phyloP scores from a whole-genome alignment of 2,329 filamentous ascomycete genomes.

The Fusarium stilboides region DNA sequence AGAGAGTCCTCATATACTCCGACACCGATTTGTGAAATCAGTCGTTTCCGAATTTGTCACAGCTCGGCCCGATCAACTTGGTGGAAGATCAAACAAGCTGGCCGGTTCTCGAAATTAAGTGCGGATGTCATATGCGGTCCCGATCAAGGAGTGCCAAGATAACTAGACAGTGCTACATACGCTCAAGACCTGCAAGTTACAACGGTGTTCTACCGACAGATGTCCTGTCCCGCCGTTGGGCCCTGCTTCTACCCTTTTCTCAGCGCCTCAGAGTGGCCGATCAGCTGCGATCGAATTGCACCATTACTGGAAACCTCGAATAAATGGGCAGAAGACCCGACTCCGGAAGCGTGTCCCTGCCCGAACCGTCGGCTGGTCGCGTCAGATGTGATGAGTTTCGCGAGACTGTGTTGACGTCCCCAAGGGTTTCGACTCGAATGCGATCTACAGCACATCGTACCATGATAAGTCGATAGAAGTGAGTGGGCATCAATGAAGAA shows the following conservation, averaged over 20 bases:
- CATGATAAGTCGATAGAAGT: not conserved
- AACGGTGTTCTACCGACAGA: slow-evolving; percentile 41
- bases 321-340: slow-evolving; percentile 16
- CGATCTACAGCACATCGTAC: not conserved
- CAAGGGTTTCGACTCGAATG: slow-evolving; percentile 20
- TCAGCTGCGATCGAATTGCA: slow-evolving; percentile 9
- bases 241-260: slow-evolving; percentile 19
- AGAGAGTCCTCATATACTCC: slow-evolving; percentile 16
- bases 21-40: slow-evolving; percentile 29
- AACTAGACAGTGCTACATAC: slow-evolving; percentile 30
- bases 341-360: slow-evolving; percentile 26
- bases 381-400: slow-evolving; percentile 37
- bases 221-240: slow-evolving; percentile 20
- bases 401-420: slow-evolving; percentile 24
- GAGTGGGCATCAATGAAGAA: not conserved
- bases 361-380: slow-evolving; percentile 43
- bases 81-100: slow-evolving; percentile 36
- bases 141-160: slow-evolving; percentile 11
- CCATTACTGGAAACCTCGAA: slow-evolving; percentile 18
- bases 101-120: slow-evolving; percentile 25
- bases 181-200: slow-evolving; percentile 11
- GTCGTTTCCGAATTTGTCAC: slow-evolving; percentile 38
- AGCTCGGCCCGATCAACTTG: slow-evolving; percentile 47
- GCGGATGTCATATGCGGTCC: slow-evolving; percentile 28
- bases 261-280: not conserved